Conservation (phyloP, 202 grass and related monocot genomes). For the Digitaria exilis region DNA sequence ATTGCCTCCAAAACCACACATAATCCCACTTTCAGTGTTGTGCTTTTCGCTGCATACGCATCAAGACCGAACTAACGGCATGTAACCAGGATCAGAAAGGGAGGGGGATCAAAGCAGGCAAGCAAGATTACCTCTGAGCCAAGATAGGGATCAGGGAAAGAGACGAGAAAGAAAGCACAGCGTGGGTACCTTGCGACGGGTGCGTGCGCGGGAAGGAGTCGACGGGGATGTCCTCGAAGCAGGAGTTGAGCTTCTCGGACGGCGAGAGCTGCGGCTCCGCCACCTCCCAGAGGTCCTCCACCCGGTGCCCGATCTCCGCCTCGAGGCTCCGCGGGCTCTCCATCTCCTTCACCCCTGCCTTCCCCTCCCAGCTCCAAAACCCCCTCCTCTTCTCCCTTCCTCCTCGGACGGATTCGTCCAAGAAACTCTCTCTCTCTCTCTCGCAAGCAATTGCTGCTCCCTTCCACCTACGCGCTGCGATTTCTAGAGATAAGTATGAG, state of each 20-base stretch:
- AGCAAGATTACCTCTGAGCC: background rate
- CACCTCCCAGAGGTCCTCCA: slow-evolving; percentile 97
- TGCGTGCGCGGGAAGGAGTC: slow-evolving; percentile 65
- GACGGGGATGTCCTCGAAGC: slow-evolving; percentile 84
- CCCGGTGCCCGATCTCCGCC: slow-evolving; percentile 82
- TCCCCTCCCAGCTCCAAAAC: background rate
- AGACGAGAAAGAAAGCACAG: too few species aligned
- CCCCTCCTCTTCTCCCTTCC: background rate
- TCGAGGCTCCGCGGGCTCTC: slow-evolving; percentile 88
- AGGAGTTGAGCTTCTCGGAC: slow-evolving; percentile 96
- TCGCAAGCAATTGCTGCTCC: background rate
- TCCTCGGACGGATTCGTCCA: background rate
- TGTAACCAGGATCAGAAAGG: background rate
- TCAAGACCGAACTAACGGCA: background rate
- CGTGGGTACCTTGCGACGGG: slow-evolving; percentile 52
- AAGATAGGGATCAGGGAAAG: background rate
- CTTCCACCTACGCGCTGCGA: background rate
- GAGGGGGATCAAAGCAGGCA: too few species aligned
- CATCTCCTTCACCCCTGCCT: slow-evolving; percentile 20
- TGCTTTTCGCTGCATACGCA: background rate
- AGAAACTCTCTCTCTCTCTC: background rate
- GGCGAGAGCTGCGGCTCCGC: slow-evolving; percentile 88
- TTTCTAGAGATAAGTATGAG: background rate
- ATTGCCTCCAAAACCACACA: too few species aligned
- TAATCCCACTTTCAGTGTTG: background rate